Evolutionary conservation across 371 early-diverging fungal genomes (phyloP), one percentile per base, ranked within the genome.

Genomic region (Syncephalastrum sp.): DNA sequence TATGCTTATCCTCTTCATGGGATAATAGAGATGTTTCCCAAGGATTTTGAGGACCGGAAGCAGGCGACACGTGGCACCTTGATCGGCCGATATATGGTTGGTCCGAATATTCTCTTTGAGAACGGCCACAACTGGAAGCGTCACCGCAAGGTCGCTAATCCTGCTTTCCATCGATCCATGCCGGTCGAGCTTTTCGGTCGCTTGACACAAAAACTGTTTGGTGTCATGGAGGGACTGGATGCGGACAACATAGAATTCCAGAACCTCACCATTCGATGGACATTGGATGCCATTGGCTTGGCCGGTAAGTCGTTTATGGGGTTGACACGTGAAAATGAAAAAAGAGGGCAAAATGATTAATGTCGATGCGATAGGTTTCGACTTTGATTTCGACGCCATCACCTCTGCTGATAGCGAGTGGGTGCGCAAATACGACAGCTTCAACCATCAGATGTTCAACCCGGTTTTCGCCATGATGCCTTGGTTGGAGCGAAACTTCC

Each of bases 81-180:
- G 13, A 33, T 57, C 7, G 33, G 47, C 8, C 47, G 52, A n/a
- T 67, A 61, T 29, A 46, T 65, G 49, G 55, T 64, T n/a, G 57
- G 56, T 1, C 54, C 56, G 33, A 70, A 70, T 23, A 57, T 70
- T 14, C 21, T 67, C 4, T 43, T 58, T 10, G 45, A 59, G 14
- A 63, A 60, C 23, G 70, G 61, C 3, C 54, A 63, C 3, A 50
- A 60, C n/a, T 70, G 70, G 70, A 63, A 52, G 45, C 51, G 43
- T 2, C 67, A 63, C 10, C 57, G 70, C 44, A 70, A 67, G 61
- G 64, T 67, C 42, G 67, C 68, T 10, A 80, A 73, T 23, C 76
- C 76, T 14, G 77, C 70, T 5, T 77, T 77, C 45, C 70, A 68
- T 48, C 70, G 70, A 17, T 53, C 72, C 1, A 66, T 77, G 63